phyloP scores from a whole-genome alignment of 2,329 filamentous ascomycete species.

The Pseudogymnoascus destructans region DNA sequence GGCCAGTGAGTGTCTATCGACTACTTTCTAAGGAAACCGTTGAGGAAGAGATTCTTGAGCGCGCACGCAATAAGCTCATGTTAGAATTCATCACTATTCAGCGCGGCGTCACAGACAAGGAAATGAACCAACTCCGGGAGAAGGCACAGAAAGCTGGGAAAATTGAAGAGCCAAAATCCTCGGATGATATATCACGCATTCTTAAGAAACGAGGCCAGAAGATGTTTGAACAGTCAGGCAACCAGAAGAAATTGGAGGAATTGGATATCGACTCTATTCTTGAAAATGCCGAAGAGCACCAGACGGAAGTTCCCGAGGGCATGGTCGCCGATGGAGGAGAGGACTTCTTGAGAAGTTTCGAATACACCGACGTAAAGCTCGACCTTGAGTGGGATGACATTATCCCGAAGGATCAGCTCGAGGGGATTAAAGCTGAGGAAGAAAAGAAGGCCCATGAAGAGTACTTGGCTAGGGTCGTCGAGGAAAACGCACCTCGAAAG shows the following conservation, averaged over 20 bases:
- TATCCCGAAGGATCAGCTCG: constrained; percentile 85
- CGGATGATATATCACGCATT: constrained; percentile 90
- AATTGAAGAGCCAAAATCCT: constrained; percentile 72
- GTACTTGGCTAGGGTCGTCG: constrained; percentile 68
- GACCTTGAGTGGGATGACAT: constrained; percentile 98
- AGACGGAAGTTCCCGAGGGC: constrained; percentile 88
- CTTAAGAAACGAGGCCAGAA: constrained; percentile 97
- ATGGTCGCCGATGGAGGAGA: constrained; percentile 93
- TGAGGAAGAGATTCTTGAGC: constrained; percentile 92
- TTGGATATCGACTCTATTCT: constrained; percentile 95
- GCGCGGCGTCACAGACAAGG: constrained; percentile 90
- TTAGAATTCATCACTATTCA: constrained; percentile 97
- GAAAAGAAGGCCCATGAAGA: constrained; percentile 71
- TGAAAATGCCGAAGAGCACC: constrained; percentile 92
- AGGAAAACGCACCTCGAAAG: constrained; percentile 72
- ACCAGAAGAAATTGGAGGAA: constrained; percentile 92
- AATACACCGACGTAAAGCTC: constrained; percentile 96
- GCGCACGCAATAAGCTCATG: constrained; percentile 92
- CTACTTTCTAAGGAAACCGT: constrained; percentile 97
- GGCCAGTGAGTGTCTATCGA: constrained; percentile 89
- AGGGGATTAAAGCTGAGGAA: constrained; percentile 79
- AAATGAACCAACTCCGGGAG: constrained; percentile 59
- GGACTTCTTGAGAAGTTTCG: constrained; percentile 78
- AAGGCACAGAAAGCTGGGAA: constrained; percentile 69
- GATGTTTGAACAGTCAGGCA: constrained; percentile 96